These are phyloP conservation scores for Aphanocladium album DNA, from an alignment of 2,329 filamentous ascomycete genomes.

Conservation along the genomic window DNA sequence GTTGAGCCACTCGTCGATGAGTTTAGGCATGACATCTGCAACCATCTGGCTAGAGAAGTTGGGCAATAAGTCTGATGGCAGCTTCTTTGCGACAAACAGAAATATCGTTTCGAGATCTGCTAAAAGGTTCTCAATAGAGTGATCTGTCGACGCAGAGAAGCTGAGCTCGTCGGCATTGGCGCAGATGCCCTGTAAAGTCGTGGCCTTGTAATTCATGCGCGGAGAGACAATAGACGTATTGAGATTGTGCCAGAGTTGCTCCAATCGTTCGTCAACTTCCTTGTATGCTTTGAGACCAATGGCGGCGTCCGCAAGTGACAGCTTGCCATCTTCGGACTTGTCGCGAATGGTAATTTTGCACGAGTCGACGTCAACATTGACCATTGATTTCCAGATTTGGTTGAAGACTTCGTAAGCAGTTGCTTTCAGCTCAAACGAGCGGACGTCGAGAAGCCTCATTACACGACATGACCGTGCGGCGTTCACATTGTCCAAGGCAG, in stretches of 20 bases:
- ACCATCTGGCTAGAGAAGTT: slow-evolving; percentile 67
- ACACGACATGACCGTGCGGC: slow-evolving; percentile 57
- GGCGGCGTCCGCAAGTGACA: slow-evolving; percentile 49
- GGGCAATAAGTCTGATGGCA: slow-evolving; percentile 51
- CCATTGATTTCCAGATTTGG: slow-evolving; percentile 64
- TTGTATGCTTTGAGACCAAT: slow-evolving; percentile 55
- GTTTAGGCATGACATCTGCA: slow-evolving; percentile 58
- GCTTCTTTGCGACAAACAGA: slow-evolving; percentile 44
- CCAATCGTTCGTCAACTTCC: slow-evolving; percentile 55
- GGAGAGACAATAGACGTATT: slow-evolving; percentile 57
- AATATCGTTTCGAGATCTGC: slow-evolving; percentile 49
- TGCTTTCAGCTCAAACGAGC: slow-evolving; percentile 61
- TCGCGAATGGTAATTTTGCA: slow-evolving; percentile 53
- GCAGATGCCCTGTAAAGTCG: slow-evolving; percentile 35
- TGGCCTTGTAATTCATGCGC: slow-evolving; percentile 44
- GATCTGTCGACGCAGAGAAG: slow-evolving; percentile 38
- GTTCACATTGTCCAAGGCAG: slow-evolving; percentile 54
- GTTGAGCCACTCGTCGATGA: slow-evolving; percentile 72
- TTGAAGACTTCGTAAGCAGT: slow-evolving; percentile 62
- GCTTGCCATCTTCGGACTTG: slow-evolving; percentile 43
- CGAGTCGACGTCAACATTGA: slow-evolving; percentile 55
- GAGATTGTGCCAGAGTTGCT: slow-evolving; percentile 57
- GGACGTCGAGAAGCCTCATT: slow-evolving; percentile 59
- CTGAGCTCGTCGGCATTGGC: slow-evolving; percentile 38
- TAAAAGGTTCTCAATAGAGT: slow-evolving; percentile 46